A percentile compares a stretch with the other conserved stretches of the same genome.
These are phyloP conservation scores for Lentinula detonsa DNA, from an alignment of 768 basidiomycete genomes.

Conservation along the genomic window DNA sequence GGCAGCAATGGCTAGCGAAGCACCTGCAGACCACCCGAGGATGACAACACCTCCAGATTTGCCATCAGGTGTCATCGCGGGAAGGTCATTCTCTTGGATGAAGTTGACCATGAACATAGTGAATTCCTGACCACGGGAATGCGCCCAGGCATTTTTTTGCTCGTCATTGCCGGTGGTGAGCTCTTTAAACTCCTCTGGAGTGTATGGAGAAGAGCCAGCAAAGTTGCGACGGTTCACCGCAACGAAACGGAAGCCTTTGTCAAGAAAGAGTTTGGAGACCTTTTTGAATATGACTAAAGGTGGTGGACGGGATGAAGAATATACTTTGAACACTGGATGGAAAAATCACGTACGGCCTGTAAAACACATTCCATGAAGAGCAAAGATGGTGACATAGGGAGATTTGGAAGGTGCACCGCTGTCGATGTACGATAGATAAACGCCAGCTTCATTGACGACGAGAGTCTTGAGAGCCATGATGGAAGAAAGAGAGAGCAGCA, in stretches of 20 bases:
- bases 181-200: slow-evolving; percentile 16
- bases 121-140: slow-evolving; percentile 21
- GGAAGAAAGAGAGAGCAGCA: neutral
- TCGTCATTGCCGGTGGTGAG: slow-evolving; percentile 11
- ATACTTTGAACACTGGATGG: neutral
- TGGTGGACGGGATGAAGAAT: neutral
- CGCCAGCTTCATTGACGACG: neutral
- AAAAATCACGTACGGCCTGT: neutral
- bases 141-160: slow-evolving; percentile 13
- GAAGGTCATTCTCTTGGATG: slow-evolving; percentile 12
- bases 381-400: neutral
- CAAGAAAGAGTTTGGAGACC: neutral
- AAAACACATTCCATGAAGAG: neutral
- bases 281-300: neutral
- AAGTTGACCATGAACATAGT: slow-evolving; percentile 20
- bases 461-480: neutral
- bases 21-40: neutral
- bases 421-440: neutral
- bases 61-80: slow-evolving; percentile 8
- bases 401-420: neutral
- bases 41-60: slow-evolving; percentile 23
- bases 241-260: slow-evolving; percentile 17
- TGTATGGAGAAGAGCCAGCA: slow-evolving; percentile 23
- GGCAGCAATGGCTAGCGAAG: neutral
- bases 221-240: slow-evolving; percentile 26